These are phyloP conservation scores for Exophiala xenobiotica DNA, from an alignment of 2,329 filamentous ascomycete genomes.

Conservation along the genomic window DNA sequence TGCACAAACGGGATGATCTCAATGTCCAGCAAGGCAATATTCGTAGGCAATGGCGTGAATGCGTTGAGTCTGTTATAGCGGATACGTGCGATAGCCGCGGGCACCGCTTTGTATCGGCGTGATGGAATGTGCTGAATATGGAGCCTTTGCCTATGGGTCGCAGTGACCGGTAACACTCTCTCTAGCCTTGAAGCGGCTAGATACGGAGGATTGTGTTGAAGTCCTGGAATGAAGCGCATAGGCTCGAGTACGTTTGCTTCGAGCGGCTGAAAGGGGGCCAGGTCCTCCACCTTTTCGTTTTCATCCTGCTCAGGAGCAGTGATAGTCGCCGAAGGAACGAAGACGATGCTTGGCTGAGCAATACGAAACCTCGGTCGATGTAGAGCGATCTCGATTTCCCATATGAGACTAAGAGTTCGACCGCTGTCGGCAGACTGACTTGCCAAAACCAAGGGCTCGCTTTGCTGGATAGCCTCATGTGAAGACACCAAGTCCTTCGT, in stretches of 20 bases:
- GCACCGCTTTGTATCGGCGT: conserved; percentile 54
- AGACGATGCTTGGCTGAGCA: conserved; percentile 57
- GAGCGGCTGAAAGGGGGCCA: conserved; percentile 55
- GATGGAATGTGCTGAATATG: conserved; percentile 56
- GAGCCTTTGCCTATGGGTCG: conserved; percentile 50
- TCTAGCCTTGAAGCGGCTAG: conserved; percentile 59
- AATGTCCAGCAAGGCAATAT: conserved; percentile 55
- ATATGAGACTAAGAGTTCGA: conserved; percentile 41
- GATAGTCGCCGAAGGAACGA: conserved; percentile 43
- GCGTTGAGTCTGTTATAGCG: conserved; percentile 52
- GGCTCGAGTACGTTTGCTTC: conserved; percentile 59
- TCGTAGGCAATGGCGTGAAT: conserved; percentile 45
- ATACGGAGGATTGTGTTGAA: conserved; percentile 50
- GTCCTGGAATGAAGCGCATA: conserved; percentile 50
- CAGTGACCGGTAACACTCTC: conserved; percentile 54
- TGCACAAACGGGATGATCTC: conserved; percentile 55
- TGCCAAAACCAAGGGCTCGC: conserved; percentile 47
- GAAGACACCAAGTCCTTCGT: conserved; percentile 46
- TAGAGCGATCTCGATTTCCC: conserved; percentile 45
- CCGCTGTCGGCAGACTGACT: conserved; percentile 44
- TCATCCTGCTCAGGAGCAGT: conserved; percentile 40
- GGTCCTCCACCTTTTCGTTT: conserved; percentile 49
- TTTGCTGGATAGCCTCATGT: conserved; percentile 38
- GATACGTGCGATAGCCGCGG: conserved; percentile 57
- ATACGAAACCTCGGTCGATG: conserved; percentile 52